Base-by-base conservation (phyloP, 208 protist species). In the Leishmania gerbilli region DNA sequence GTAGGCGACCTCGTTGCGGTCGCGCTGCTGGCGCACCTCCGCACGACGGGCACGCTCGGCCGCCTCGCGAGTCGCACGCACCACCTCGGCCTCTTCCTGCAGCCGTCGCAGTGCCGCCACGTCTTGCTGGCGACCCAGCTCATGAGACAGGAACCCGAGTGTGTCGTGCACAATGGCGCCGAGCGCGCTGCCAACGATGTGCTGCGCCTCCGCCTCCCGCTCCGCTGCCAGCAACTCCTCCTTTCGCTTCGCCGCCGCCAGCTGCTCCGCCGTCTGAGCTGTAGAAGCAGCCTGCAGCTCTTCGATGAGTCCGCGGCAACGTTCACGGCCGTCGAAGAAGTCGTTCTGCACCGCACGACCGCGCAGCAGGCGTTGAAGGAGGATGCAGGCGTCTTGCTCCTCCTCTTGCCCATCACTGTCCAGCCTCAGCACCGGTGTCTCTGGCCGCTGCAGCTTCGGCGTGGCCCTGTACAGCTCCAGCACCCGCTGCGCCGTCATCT, bases 291-390 rank as follows among this genome's bases (percentile, higher is more conserved):
- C 95, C 90, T 98, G 95, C 80, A 98, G 82, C 80, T 98, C 96
- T 72, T 94, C 90, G 67, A 98, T 98, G 56, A 98, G 93, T 19
- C 94, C 95, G 68, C 93, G 89, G 85, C 95, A 97, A 21, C 96
- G 90, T 85, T 98, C 96, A 72, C 97, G 97, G 31, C 97, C 97
- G 71, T 99, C 97, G 83, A 97, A 98, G 89, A 98, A 98, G 86
- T 97, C 94, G 82, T 97, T 98, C 88, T 99, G 95, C 67, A 97
- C 96, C 4, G 97, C 95, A 56, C 97, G 91, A 34, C 97, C 97
- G 60, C 97, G 93, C 27, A 99, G 83, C 72, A 99, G 85, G 27
- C 95, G 88, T 85, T 99, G 95, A 55, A 99, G 91, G 40, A 99
- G 87, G 53, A 98, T 87, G 77, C 93, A 91, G 7, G 88, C 93